Evolutionary conservation across 371 early-diverging fungal genomes (phyloP).

Genomic region (Amoeboaphelidium occidentale): DNA sequence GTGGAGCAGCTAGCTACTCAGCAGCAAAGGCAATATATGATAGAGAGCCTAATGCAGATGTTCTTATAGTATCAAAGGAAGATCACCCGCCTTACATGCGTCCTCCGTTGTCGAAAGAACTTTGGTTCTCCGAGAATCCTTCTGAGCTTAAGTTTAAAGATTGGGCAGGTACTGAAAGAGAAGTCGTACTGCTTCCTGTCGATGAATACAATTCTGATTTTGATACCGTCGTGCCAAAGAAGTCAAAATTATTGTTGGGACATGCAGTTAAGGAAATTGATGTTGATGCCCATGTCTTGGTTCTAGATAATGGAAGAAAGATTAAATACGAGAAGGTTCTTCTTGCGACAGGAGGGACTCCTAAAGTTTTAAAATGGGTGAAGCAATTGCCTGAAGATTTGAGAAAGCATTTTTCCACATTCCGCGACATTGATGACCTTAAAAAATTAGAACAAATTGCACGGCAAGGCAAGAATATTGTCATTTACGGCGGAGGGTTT

Average conservation of each 20-base stretch:
- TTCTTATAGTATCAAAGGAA: constrained; percentile 39
- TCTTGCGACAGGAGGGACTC: constrained; percentile 43
- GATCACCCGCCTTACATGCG: constrained; percentile 35
- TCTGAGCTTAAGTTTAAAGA: constrained; percentile 32
- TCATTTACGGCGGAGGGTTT: constrained; percentile 47
- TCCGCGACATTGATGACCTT: constrained; percentile 33
- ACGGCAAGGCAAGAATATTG: constrained; percentile 26
- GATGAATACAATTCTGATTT: constrained; percentile 6
- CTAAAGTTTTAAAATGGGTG: constrained; percentile 14
- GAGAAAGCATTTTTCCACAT: constrained; percentile 25
- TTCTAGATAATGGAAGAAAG: constrained; percentile 24
- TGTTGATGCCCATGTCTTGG: constrained; percentile 31
- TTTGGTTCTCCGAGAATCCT: constrained; percentile 36
- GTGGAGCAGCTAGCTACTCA: constrained; percentile 1
- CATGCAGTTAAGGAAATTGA: constrained; percentile 24
- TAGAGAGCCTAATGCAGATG: constrained; percentile 33
- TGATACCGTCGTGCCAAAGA: background rate
- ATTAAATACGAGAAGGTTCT: constrained; percentile 40
- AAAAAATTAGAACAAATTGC: constrained; percentile 17
- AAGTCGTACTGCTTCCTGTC: constrained; percentile 1
- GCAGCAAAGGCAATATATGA: constrained; percentile 29
- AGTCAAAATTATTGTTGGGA: constrained; percentile 19
- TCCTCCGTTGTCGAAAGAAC: constrained; percentile 38
- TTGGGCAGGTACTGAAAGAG: constrained; percentile 38
- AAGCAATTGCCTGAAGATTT: constrained; percentile 6